Evolutionary conservation across 2,329 filamentous ascomycete species (phyloP).

Genomic region (Ceratocystis colombiana): DNA sequence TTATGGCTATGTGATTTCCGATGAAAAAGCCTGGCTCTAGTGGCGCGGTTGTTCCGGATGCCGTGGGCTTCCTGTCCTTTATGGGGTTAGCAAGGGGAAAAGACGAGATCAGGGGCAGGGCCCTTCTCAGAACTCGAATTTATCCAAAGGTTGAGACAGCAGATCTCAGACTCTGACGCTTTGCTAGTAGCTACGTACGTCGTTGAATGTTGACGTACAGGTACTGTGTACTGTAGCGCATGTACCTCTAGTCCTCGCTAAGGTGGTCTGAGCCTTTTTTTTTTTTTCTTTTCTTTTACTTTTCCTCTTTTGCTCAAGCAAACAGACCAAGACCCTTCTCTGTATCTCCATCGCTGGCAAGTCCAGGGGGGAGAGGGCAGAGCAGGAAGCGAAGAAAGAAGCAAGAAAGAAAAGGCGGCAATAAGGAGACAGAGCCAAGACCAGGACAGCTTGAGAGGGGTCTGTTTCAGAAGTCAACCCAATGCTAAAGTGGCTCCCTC

Average conservation of each 20-base stretch:
- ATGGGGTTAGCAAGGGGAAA: no score
- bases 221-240: neutral
- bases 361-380: neutral
- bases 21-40: no score
- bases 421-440: slow-evolving; percentile 4
- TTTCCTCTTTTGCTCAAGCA: neutral
- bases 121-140: no score
- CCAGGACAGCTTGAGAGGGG: no score
- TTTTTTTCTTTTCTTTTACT: neutral
- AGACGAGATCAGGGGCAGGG: no score
- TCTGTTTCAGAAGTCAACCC: slow-evolving; percentile 21
- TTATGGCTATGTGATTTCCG: no score
- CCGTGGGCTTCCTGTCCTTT: no score
- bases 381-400: neutral
- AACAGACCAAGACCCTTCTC: neutral
- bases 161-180: no score
- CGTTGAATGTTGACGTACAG: neutral
- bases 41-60: no score
- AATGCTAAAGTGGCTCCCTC: slow-evolving; percentile 13
- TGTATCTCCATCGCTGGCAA: neutral
- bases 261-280: neutral
- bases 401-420: neutral
- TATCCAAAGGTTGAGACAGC: no score
- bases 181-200: no score
- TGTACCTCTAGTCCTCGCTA: neutral